Evolutionary conservation across 352 stramenopile species (phyloP).

Genomic region (Phytophthora fragariae): DNA sequence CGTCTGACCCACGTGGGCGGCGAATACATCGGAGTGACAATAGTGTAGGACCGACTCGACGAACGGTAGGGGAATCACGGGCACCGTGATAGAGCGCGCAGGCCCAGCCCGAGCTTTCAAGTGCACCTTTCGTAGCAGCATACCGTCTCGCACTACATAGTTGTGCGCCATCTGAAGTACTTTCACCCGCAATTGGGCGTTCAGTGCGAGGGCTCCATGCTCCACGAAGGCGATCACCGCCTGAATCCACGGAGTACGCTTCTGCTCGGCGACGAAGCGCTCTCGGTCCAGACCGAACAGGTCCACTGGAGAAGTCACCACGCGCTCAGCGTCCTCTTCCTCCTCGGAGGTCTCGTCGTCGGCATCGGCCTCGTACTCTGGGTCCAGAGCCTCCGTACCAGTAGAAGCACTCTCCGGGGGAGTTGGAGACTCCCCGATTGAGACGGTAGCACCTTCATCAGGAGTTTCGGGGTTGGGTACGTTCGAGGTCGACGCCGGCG

Average conservation of each 20-base stretch:
- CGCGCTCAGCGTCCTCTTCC: too few species aligned
- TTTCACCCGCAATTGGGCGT: background rate
- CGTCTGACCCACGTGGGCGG: conserved; percentile 1
- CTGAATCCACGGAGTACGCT: conserved; percentile 6
- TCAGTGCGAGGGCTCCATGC: background rate
- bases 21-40: conserved; percentile 17
- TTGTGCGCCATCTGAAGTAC: background rate
- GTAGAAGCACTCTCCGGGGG: too few species aligned
- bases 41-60: conserved; percentile 18
- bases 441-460: too few species aligned
- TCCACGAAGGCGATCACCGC: conserved; percentile 3
- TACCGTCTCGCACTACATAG: background rate
- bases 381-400: too few species aligned
- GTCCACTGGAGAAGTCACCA: too few species aligned
- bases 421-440: too few species aligned
- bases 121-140: conserved; percentile 4
- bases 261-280: background rate
- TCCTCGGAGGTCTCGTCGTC: too few species aligned
- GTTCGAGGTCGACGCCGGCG: too few species aligned
- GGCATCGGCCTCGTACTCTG: too few species aligned
- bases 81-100: background rate
- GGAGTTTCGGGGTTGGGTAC: too few species aligned
- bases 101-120: background rate
- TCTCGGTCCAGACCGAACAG: too few species aligned
- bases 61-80: conserved; percentile 5